phyloP scores from a whole-genome alignment of 2,329 filamentous ascomycete genomes.

The Xenosphaeropsis pyriputrescens region DNA sequence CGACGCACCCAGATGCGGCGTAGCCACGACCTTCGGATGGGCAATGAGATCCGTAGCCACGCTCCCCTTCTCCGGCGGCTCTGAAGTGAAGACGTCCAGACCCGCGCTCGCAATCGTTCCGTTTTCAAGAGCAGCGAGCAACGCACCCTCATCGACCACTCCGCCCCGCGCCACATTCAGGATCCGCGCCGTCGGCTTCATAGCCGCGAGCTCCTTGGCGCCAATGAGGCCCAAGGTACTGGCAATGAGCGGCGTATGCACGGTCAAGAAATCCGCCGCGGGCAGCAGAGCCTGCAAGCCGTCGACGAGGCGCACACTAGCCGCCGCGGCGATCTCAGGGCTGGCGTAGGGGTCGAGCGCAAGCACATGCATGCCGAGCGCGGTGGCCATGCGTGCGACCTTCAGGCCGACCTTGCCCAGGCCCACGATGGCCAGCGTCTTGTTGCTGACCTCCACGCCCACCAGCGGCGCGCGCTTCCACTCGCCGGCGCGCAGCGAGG shows the following conservation, averaged over 20 bases:
- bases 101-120: slow-evolving; percentile 64
- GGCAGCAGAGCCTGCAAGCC: slow-evolving; percentile 46
- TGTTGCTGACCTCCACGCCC: slow-evolving; percentile 64
- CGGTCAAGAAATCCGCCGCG: slow-evolving; percentile 60
- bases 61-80: slow-evolving; percentile 48
- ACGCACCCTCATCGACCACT: slow-evolving; percentile 63
- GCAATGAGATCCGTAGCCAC: slow-evolving; percentile 46
- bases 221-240: slow-evolving; percentile 64
- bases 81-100: slow-evolving; percentile 65
- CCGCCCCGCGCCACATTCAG: slow-evolving; percentile 71
- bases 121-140: slow-evolving; percentile 54
- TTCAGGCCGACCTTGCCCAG: slow-evolving; percentile 74
- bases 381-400: slow-evolving; percentile 65
- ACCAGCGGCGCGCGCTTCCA: slow-evolving; percentile 67
- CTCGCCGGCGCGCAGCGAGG: slow-evolving; percentile 52
- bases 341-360: slow-evolving; percentile 70
- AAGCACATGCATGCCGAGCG: slow-evolving; percentile 61
- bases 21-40: slow-evolving; percentile 61
- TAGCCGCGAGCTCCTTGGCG: slow-evolving; percentile 46
- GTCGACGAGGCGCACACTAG: slow-evolving; percentile 47
- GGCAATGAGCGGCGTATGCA: slow-evolving; percentile 68
- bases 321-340: slow-evolving; percentile 51
- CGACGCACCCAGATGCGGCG: slow-evolving; percentile 66
- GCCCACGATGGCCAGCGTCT: slow-evolving; percentile 63
- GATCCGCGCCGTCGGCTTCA: slow-evolving; percentile 61